phyloP scores from a whole-genome alignment of 2,329 filamentous ascomycete genomes.

The Aspergillus sp. region DNA sequence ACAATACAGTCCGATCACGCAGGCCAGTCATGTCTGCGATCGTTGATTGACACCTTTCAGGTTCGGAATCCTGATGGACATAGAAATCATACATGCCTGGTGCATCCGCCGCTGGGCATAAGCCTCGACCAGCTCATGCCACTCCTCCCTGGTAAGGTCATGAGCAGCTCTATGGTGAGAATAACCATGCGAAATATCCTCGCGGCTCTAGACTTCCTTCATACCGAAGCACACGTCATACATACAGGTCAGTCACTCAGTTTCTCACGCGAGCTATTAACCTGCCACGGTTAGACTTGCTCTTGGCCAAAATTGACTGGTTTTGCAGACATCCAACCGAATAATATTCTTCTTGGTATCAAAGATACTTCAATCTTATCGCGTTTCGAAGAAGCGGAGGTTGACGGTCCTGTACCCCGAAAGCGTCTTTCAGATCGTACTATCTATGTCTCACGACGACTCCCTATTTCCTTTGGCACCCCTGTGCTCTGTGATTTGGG shows the following conservation, averaged over 20 bases:
- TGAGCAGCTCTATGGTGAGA: constrained; percentile 27
- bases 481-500: constrained; percentile 35
- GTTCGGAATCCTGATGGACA: constrained; percentile 23
- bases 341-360: constrained; percentile 35
- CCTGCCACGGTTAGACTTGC: too few species aligned
- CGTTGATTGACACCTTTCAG: constrained; percentile 32
- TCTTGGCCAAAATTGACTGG: neutral
- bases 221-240: constrained; percentile 27
- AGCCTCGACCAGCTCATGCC: constrained; percentile 24
- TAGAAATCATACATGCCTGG: constrained; percentile 28
- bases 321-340: constrained; percentile 32
- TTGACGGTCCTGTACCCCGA: constrained; percentile 27
- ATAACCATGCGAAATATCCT: constrained; percentile 26
- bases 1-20: constrained; percentile 28
- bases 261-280: neutral
- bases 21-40: constrained; percentile 28
- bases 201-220: constrained; percentile 32
- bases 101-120: constrained; percentile 31
- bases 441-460: constrained; percentile 29
- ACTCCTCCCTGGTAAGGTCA: constrained; percentile 20
- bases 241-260: constrained; percentile 27
- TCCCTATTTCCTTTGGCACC: constrained; percentile 21
- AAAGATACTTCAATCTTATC: constrained; percentile 32
- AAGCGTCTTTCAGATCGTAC: constrained; percentile 31
- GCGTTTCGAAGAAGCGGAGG: constrained; percentile 31